Base-by-base conservation (phyloP, 495 filamentous ascomycete genomes). In the Penicillium pancosmium region DNA sequence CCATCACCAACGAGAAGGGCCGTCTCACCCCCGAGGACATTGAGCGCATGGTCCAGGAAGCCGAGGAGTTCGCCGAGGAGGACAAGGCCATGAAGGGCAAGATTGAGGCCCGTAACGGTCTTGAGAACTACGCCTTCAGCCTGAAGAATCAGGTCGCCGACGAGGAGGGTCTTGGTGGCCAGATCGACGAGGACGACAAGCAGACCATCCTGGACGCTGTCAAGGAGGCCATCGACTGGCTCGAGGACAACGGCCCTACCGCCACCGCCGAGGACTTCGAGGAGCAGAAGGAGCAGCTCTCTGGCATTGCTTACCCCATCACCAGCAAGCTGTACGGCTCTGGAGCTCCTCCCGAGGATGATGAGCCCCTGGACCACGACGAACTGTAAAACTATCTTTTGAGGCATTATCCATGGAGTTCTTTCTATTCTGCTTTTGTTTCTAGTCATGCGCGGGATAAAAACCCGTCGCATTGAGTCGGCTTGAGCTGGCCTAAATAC, bases 1-100 rank as follows among this genome's bases (percentile, higher is more conserved):
- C 92, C 77, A 98, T 97, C 77, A 97, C 93, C 81, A 98, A 98
- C 83, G 94, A 98, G 88, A 96, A 98, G 87, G 94, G 94, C 59
- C 95, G 95, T 79, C 88, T 98, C 44, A 92, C 89, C 69, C 93
- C 93, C 81, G 94, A 98, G 78, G 94, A 98, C 59, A 98, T 98
- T 60, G 94, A 98, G 84, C 94, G 94, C 73, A 98, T 98, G 94
- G 84, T 98, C 67, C 80, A 89, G 60, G 94, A 98, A 79, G 94
- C 94, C 27, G 95, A 98, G 86, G 89, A 98, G 79, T 98, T 91
- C 72, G 93, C 93, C 73, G 95, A 95, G 76, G 94, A 99, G 80
- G 94, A 99, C 84, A 96, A 97, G 85, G 93, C 93, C 54, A 94
- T 92, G 68, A 88, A 92, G 71, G 88, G 87, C 78, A 91, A 92